Evolutionary conservation across 2,329 filamentous ascomycete species (phyloP), one percentile per base, ranked within the genome.

Genomic region (Alternaria alternata): DNA sequence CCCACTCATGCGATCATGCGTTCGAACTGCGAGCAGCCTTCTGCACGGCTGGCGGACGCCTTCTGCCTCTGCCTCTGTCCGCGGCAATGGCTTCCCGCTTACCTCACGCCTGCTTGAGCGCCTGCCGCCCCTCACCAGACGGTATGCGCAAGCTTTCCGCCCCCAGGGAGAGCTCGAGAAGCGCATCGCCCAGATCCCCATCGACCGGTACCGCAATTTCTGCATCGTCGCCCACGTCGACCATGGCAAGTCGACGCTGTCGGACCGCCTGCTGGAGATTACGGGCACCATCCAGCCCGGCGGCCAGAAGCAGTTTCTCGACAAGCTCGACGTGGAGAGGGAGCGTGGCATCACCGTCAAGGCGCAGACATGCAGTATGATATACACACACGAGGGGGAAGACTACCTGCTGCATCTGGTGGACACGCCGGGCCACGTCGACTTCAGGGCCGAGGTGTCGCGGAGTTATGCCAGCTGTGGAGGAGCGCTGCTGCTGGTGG

Each of bases 171-270:
- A 85, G 24, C 82, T 90, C 22, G 88, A 90, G 75, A 80, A 82
- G 59, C 83, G 88, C 66, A 93, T 94, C 61, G 83, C 88, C 16
- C 88, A 87, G 6, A 94, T 94, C 55, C 91, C 91, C 3, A 90
- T 94, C 71, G 88, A 91, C 58, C 87, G 91, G 20, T 94, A 87
- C 73, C 90, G 95, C 64, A 99, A 99, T 79, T 99, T 99, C 79
- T 99, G 95, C 80, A 98, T 99, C 73, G 94, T 99, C 52, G 95
- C 95, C 9, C 95, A 99, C 78, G 96, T 99, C 76, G 95, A 99
- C 78, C 95, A 99, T 88, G 95, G 95, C 73, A 99, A 99, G 81
- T 96, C 92, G 76, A 99, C 95, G 5, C 88, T 99, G 54, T 94
- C 91, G 68, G 95, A 99, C 75, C 90, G 95, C 3, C 83, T 99